These are phyloP conservation scores for Gastrolobium bilobum DNA, from an alignment of 306 rosid genomes.

Conservation along the genomic window DNA sequence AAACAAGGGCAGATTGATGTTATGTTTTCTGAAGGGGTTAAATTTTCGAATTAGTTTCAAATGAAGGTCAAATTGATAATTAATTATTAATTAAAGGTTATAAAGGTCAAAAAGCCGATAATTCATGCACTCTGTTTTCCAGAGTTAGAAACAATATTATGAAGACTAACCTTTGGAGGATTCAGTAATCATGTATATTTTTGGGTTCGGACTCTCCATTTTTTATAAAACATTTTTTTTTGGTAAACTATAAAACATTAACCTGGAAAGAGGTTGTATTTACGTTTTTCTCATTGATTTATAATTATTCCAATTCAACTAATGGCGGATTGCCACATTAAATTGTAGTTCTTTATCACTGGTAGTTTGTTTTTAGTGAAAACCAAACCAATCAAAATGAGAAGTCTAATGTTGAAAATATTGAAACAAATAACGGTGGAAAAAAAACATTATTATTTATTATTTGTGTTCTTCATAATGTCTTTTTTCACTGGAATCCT, in stretches of 20 bases:
- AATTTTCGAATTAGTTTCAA: too few species aligned
- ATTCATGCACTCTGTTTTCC: not conserved
- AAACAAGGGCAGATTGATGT: too few species aligned
- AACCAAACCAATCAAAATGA: slow-evolving; percentile 30
- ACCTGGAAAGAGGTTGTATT: not conserved
- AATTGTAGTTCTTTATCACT: slow-evolving; percentile 5
- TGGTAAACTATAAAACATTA: not conserved
- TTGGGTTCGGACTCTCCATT: not conserved
- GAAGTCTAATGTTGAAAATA: slow-evolving; percentile 48
- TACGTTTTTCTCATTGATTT: slow-evolving; percentile 12
- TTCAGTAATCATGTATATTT: slow-evolving; percentile 30
- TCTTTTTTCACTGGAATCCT: slow-evolving; percentile 50
- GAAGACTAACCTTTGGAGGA: slow-evolving; percentile 2
- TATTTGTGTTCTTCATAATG: slow-evolving; percentile 21
- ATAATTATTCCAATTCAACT: slow-evolving; percentile 25
- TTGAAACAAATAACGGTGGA: slow-evolving; percentile 8
- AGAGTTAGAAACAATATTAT: not conserved
- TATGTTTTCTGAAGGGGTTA: too few species aligned
- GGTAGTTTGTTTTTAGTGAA: not conserved
- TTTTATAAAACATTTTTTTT: not conserved
- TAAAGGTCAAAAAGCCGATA: too few species aligned
- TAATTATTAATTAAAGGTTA: too few species aligned
- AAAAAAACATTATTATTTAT: not conserved
- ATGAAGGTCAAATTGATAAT: too few species aligned
- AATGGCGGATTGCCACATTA: not conserved